Percentiles rank a stretch among this genome's conserved stretches.
These are phyloP conservation scores for Globisporangium sylvaticum DNA, from an alignment of 352 stramenopile genomes.

Conservation along the genomic window DNA sequence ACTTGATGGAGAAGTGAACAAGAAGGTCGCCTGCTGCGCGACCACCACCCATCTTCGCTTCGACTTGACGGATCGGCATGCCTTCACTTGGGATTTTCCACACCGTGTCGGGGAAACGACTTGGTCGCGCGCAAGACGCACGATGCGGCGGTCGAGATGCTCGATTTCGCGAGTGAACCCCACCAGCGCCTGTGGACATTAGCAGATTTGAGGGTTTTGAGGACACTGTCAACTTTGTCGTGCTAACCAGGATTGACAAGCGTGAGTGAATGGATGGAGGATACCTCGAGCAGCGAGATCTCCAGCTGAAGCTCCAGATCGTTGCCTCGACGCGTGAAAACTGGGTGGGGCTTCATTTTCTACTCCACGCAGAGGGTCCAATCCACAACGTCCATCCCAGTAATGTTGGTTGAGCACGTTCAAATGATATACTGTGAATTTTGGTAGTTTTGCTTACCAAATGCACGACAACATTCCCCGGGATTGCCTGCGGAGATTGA, in stretches of 20 bases:
- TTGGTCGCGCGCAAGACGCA: constrained; percentile 63
- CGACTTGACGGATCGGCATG: constrained; percentile 75
- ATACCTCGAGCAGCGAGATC: constrained; percentile 89
- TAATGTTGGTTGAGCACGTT: background rate
- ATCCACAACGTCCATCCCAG: background rate
- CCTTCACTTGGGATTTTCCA: constrained; percentile 84
- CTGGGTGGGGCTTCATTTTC: constrained; percentile 32
- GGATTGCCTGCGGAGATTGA: constrained; percentile 17
- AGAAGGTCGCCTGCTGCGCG: constrained; percentile 72
- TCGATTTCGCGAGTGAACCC: constrained; percentile 85
- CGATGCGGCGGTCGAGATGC: constrained; percentile 87
- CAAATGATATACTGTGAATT: background rate
- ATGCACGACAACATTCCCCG: constrained; percentile 31
- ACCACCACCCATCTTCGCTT: constrained; percentile 37
- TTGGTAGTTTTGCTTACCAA: constrained; percentile 10
- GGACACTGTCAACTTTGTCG: background rate
- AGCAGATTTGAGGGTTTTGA: background rate
- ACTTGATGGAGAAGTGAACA: constrained; percentile 92
- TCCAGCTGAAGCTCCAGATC: constrained; percentile 89
- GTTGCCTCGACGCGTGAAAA: constrained; percentile 88
- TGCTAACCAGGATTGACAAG: background rate
- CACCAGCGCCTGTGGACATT: constrained; percentile 54
- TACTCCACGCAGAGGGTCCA: background rate
- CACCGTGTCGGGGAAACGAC: constrained; percentile 84
- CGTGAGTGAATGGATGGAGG: background rate